These are phyloP conservation scores for Monilinia polystroma DNA, from an alignment of 2,329 filamentous ascomycete species.

Conservation along the genomic window DNA sequence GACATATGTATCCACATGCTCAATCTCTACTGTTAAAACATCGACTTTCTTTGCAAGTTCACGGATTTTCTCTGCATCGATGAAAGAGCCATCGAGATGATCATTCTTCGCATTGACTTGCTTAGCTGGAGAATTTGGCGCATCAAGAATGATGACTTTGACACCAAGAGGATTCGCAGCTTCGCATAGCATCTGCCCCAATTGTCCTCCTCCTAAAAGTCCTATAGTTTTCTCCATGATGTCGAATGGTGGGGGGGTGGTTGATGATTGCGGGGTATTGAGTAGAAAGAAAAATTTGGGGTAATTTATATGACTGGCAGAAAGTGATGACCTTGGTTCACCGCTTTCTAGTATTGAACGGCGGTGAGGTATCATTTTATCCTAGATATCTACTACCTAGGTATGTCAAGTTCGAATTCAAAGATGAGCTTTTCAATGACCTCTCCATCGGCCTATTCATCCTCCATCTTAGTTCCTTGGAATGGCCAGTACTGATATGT, in stretches of 20 bases:
- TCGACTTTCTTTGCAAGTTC: constrained; percentile 75
- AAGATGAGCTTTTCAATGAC: background rate
- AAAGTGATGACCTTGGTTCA: background rate
- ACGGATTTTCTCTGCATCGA: constrained; percentile 74
- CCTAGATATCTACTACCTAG: background rate
- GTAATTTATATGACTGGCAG: background rate
- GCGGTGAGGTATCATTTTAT: background rate
- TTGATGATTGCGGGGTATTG: constrained; percentile 18
- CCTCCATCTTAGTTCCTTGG: background rate
- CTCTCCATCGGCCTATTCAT: background rate
- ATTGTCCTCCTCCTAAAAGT: constrained; percentile 64
- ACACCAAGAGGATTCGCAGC: constrained; percentile 76
- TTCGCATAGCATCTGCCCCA: constrained; percentile 93
- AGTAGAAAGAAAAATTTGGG: constrained; percentile 11
- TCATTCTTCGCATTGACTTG: constrained; percentile 73
- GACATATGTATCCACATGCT: constrained; percentile 89
- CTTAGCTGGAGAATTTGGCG: constrained; percentile 74
- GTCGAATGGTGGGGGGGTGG: constrained; percentile 4
- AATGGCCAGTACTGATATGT: background rate
- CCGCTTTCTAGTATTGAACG: background rate
- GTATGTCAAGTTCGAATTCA: background rate
- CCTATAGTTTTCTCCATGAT: constrained; percentile 42
- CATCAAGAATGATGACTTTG: constrained; percentile 78
- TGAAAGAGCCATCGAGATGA: constrained; percentile 86
- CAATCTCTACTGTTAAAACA: constrained; percentile 89